A percentile compares a stretch with the other conserved stretches of the same genome.
These are phyloP conservation scores for Verticillium zaregamsianum DNA, from an alignment of 2,329 filamentous ascomycete genomes.

Conservation along the genomic window DNA sequence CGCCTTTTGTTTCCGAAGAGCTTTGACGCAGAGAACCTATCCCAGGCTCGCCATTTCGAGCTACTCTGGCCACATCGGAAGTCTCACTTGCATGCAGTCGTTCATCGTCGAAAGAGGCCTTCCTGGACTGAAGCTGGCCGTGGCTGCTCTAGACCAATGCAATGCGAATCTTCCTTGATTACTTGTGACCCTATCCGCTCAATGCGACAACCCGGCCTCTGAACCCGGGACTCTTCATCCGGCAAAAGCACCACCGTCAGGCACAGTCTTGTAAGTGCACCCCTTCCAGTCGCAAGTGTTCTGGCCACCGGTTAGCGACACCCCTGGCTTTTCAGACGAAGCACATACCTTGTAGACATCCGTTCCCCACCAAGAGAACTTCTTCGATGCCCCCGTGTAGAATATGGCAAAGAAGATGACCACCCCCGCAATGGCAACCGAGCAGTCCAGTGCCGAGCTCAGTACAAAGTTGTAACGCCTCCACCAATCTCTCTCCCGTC, in stretches of 20 bases:
- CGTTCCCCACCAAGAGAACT: conserved; percentile 26
- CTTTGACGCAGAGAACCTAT: background rate
- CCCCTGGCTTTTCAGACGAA: background rate
- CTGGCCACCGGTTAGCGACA: background rate
- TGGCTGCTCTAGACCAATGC: no score
- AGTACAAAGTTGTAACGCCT: conserved; percentile 25
- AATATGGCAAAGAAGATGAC: conserved; percentile 28
- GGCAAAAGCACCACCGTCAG: background rate
- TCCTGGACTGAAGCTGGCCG: no score
- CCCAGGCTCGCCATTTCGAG: background rate
- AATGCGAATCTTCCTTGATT: no score
- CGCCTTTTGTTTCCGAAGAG: background rate
- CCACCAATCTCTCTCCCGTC: conserved; percentile 22
- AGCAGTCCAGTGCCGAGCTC: conserved; percentile 25
- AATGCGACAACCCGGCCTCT: no score
- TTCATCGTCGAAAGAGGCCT: no score
- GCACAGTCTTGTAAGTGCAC: conserved; percentile 4
- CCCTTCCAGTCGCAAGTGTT: conserved; percentile 12
- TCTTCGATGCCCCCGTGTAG: conserved; percentile 21
- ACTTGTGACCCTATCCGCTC: no score
- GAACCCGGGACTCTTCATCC: background rate
- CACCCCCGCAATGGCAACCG: conserved; percentile 24
- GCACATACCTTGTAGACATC: conserved; percentile 13
- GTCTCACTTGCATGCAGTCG: no score
- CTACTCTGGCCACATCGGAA: background rate